Percentiles rank a stretch among this genome's conserved stretches.
Evolutionary conservation across 257 asterid genomes (phyloP).

Genomic region (Gentiana macrophylla): DNA sequence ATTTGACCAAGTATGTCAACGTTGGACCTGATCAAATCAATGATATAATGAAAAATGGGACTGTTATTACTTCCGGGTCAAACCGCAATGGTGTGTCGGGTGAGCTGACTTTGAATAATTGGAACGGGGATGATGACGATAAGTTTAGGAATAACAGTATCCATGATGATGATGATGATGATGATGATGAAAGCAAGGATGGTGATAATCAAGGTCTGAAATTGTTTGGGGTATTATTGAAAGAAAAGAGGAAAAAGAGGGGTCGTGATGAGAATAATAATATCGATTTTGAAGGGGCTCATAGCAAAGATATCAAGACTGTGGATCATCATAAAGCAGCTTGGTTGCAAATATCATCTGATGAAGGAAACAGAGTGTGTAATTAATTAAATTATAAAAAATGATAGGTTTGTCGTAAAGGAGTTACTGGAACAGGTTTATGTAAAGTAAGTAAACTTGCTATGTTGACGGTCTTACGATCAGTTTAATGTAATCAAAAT

Average conservation of each 20-base stretch:
- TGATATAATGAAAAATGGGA: slow-evolving; percentile 34
- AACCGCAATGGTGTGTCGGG: slow-evolving; percentile 12
- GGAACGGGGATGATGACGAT: no score
- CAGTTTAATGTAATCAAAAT: no score
- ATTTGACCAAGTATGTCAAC: slow-evolving; percentile 41
- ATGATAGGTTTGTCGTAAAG: no score
- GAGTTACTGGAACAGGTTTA: no score
- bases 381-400: slow-evolving; percentile 9
- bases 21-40: slow-evolving; percentile 49
- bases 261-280: slow-evolving; percentile 17
- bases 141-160: neutral
- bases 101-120: neutral
- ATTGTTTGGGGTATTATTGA: slow-evolving; percentile 63
- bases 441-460: no score
- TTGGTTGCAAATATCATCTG: slow-evolving; percentile 33
- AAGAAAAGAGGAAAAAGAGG: slow-evolving; percentile 41
- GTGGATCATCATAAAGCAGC: slow-evolving; percentile 20
- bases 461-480: no score
- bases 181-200: neutral
- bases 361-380: slow-evolving; percentile 36
- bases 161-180: neutral
- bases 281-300: slow-evolving; percentile 10
- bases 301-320: slow-evolving; percentile 30
- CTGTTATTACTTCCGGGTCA: slow-evolving; percentile 2
- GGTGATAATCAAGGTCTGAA: slow-evolving; percentile 20